A percentile compares a stretch with the other conserved stretches of the same genome.
Conservation (phyloP, 2,329 filamentous ascomycete genomes). For the Fusarium gaditjirri region DNA sequence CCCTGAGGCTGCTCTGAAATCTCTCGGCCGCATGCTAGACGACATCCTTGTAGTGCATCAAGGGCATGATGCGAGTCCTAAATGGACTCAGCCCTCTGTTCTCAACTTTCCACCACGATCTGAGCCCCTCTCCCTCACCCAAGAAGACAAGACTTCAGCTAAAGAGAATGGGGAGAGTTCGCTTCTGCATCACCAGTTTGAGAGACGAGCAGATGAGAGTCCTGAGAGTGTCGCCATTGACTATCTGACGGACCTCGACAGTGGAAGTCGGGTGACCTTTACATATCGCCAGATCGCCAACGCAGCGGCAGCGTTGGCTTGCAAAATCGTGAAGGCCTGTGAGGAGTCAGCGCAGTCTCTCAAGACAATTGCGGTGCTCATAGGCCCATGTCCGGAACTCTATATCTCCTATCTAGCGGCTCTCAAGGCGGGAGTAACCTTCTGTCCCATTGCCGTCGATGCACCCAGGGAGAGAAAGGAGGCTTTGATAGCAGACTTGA, state of each 20-base stretch:
- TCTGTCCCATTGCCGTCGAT: slow-evolving; percentile 14
- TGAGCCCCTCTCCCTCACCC: neutral
- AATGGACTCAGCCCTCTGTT: slow-evolving; percentile 10
- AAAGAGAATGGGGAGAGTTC: rapidly evolving
- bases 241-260: neutral
- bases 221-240: slow-evolving; percentile 1
- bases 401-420: slow-evolving; percentile 19
- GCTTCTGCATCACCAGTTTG: slow-evolving; percentile 12
- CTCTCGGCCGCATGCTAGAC: slow-evolving; percentile 5
- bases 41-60: neutral
- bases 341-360: neutral
- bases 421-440: slow-evolving; percentile 10
- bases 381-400: slow-evolving; percentile 17
- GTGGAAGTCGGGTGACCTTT: neutral
- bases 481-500: slow-evolving; percentile 5
- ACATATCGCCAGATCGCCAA: slow-evolving; percentile 10
- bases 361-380: slow-evolving; percentile 1
- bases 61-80: neutral
- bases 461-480: slow-evolving; percentile 2
- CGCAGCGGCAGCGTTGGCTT: neutral
- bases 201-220: neutral
- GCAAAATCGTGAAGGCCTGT: neutral
- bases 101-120: slow-evolving; percentile 17
- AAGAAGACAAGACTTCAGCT: neutral
- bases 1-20: neutral